phyloP scores from a whole-genome alignment of 163 green algal species.

The Chlorella variabilis region DNA sequence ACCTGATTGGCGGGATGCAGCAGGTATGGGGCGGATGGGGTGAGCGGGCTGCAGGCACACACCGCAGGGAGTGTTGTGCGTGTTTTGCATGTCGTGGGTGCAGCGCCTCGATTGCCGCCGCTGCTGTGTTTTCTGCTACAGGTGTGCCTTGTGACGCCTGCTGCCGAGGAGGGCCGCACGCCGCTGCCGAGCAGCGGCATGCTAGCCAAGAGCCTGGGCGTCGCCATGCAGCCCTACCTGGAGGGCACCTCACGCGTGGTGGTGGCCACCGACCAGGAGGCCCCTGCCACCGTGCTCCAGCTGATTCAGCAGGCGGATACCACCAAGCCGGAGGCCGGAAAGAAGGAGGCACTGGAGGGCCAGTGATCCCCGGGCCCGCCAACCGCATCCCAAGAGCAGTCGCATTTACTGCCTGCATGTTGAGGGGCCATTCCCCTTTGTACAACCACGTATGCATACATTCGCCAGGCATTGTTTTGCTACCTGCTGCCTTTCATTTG shows the following conservation, averaged over 20 bases:
- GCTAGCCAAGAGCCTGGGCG: conserved; percentile 3
- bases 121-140: background rate
- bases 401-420: no score
- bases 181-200: background rate
- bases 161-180: background rate
- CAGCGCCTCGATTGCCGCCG: background rate
- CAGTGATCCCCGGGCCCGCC: no score
- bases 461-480: no score
- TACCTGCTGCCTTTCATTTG: no score
- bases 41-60: background rate
- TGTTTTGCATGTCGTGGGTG: no score
- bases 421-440: no score
- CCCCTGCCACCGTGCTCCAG: background rate
- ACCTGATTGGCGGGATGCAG: conserved; percentile 27
- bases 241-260: background rate
- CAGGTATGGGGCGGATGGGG: background rate
- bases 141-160: conserved; percentile 12
- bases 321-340: background rate
- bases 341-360: background rate
- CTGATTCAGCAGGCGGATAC: background rate
- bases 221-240: conserved; percentile 25
- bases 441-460: no score
- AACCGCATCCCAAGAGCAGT: no score
- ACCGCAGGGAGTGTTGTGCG: no score
- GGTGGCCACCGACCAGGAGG: background rate